A percentile compares a stretch with the other conserved stretches of the same genome.
phyloP scores from a whole-genome alignment of 768 basidiomycete genomes.

The Galerina marginata region DNA sequence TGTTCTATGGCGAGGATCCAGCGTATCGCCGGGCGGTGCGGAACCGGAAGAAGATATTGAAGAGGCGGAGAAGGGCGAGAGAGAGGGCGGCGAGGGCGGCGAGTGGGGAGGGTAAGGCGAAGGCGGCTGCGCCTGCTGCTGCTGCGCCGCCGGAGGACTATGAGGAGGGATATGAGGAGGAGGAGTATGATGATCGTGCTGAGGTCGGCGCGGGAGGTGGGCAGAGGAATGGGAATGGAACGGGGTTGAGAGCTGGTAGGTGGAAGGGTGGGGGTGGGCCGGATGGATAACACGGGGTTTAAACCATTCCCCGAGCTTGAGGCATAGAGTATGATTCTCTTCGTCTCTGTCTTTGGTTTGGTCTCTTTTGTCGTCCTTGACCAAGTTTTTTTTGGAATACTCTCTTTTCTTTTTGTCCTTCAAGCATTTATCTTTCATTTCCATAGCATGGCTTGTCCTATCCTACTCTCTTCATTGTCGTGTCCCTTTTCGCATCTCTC shows the following conservation, averaged over 20 bases:
- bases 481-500: neutral
- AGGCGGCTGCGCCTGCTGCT: conserved; percentile 16
- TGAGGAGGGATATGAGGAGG: conserved; percentile 21
- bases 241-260: conserved; percentile 20
- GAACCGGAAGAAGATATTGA: conserved; percentile 80
- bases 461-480: neutral
- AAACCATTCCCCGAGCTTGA: neutral
- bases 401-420: neutral
- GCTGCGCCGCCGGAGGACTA: conserved; percentile 23
- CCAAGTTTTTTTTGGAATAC: neutral
- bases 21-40: conserved; percentile 69
- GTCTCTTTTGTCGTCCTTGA: neutral
- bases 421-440: neutral
- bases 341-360: neutral
- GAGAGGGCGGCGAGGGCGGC: conserved; percentile 65
- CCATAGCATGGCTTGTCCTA: neutral
- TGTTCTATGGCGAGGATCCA: conserved; percentile 87
- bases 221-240: conserved; percentile 27
- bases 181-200: conserved; percentile 29
- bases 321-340: neutral
- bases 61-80: conserved; percentile 69
- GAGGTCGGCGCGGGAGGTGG: conserved; percentile 26
- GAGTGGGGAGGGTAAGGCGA: conserved; percentile 37
- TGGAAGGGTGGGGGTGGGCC: conserved; percentile 25
- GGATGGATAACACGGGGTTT: neutral